A percentile compares a stretch with the other conserved stretches of the same genome.
Conservation (phyloP, 1,139 yeast genomes). For the Geotrichum carabidarum region DNA sequence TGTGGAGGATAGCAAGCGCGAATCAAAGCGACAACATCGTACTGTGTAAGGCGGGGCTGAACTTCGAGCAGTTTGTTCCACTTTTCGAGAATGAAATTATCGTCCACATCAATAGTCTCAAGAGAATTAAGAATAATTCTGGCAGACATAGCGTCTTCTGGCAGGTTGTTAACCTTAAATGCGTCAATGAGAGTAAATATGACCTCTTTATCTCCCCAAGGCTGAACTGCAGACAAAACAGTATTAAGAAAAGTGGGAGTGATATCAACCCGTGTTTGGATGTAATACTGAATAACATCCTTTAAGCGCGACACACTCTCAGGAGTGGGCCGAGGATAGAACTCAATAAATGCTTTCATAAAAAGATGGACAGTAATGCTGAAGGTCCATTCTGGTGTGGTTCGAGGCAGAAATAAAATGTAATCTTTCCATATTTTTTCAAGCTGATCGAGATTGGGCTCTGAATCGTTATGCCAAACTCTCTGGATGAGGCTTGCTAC, state of each 20-base stretch:
- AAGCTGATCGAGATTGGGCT: slow-evolving; percentile 42
- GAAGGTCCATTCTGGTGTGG: slow-evolving; percentile 59
- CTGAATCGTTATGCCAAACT: slow-evolving; percentile 48
- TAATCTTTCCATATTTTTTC: slow-evolving; percentile 59
- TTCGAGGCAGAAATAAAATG: slow-evolving; percentile 55
- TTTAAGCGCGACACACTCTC: slow-evolving; percentile 58
- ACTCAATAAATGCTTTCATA: slow-evolving; percentile 60
- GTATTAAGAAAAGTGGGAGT: slow-evolving; percentile 72
- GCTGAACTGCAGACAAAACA: slow-evolving; percentile 58
- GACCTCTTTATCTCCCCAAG: slow-evolving; percentile 64
- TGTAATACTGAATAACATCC: slow-evolving; percentile 53
- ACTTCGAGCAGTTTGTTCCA: slow-evolving; percentile 16
- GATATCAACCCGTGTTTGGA: slow-evolving; percentile 54
- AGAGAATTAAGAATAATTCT: slow-evolving; percentile 73
- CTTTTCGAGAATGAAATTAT: slow-evolving; percentile 46
- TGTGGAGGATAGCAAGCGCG: slow-evolving; percentile 29
- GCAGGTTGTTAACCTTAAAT: slow-evolving; percentile 54
- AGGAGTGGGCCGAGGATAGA: slow-evolving; percentile 49
- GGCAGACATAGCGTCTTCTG: slow-evolving; percentile 64
- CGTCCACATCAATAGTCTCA: slow-evolving; percentile 56
- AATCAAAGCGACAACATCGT: slow-evolving; percentile 77
- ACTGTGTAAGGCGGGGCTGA: slow-evolving; percentile 58
- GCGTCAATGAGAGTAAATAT: slow-evolving; percentile 59
- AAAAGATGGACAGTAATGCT: slow-evolving; percentile 66
- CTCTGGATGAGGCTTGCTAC: slow-evolving; percentile 63